Base-by-base conservation (phyloP, 345 rosid genomes). In the Aethionema arabicum region DNA sequence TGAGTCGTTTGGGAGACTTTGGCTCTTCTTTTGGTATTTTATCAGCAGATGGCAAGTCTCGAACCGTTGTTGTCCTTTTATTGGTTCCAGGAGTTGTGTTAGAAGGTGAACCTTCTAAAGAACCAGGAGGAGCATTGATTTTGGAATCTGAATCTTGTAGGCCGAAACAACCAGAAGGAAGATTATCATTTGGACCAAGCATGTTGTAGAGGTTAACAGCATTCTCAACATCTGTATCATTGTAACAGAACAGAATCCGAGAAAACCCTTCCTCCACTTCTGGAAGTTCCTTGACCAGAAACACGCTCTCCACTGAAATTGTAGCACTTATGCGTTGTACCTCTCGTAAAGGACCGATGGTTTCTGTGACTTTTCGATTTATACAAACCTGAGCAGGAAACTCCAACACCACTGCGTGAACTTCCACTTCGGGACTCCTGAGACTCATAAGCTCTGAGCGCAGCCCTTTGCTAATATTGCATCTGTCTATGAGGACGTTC, bases 261-360 rank as follows among this genome's bases (percentile, higher is more conserved):
- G 79, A 75, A 65, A 85, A 83, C 12, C 97, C 96, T 83, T 90
- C 96, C 66, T 55, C 74, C 62, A 83, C 41, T 70, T 67, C 82
- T 3, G 97, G 99, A 72, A 83, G 72, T 54, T 90, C 91, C 68
- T n/a, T n/a, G n/a, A n/a, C n/a, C n/a, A n/a, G n/a, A n/a, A n/a
- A n/a, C n/a, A n/a, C n/a, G n/a, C n/a, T n/a, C n/a, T n/a, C n/a
- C n/a, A n/a, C n/a, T n/a, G n/a, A n/a, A n/a, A n/a, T n/a, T n/a
- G n/a, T n/a, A n/a, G n/a, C n/a, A n/a, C n/a, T n/a, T n/a, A n/a
- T n/a, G 49, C 97, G 97, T 66, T 93, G 97, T 72, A 90, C 71
- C 48, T 85, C 84, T 56, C 99, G 96, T 66, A 89, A 97, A 50
- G 90, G 97, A 33, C 85, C 87, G 1, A n/a, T n/a, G n/a, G 71